Evolutionary conservation across 768 basidiomycete species (phyloP).

Genomic region (Amanita phalloides): DNA sequence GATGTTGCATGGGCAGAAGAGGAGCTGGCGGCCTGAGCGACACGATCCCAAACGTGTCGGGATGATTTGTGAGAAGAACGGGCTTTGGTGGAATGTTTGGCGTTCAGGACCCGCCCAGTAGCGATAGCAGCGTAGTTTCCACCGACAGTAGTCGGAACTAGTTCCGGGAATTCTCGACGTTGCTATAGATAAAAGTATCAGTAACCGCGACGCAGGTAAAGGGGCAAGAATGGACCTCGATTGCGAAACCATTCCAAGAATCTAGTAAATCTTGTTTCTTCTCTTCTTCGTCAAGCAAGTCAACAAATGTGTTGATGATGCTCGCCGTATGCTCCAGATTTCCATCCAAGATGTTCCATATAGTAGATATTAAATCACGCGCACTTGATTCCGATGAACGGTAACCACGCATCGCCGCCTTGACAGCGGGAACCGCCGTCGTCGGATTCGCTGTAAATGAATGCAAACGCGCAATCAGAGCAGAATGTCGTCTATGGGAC

Average conservation of each 20-base stretch:
- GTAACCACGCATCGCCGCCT: conserved; percentile 73
- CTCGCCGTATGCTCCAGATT: conserved; percentile 64
- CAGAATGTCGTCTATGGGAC: conserved; percentile 47
- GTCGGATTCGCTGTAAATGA: conserved; percentile 44
- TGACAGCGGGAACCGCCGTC: conserved; percentile 50
- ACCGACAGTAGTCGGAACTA: conserved; percentile 46
- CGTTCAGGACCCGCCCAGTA: conserved; percentile 74
- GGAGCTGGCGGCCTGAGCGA: conserved; percentile 62
- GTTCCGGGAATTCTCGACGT: conserved; percentile 78
- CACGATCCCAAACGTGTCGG: conserved; percentile 75
- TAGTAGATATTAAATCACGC: conserved; percentile 75
- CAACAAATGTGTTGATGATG: conserved; percentile 63
- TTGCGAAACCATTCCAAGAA: conserved; percentile 77
- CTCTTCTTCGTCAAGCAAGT: conserved; percentile 73
- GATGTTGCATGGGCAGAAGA: conserved; percentile 14
- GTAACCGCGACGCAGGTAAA: not conserved
- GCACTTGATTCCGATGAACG: conserved; percentile 67
- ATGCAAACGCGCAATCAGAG: conserved; percentile 55
- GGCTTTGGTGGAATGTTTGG: conserved; percentile 62
- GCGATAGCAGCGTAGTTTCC: conserved; percentile 71
- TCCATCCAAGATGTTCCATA: conserved; percentile 56
- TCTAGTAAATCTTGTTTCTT: conserved; percentile 67
- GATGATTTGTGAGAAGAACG: conserved; percentile 47
- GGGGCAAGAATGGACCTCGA: conserved; percentile 46
- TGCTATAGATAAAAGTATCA: conserved; percentile 35